Conservation (phyloP, 1,284 basidiomycete species). For the Leccinum solheimii region DNA sequence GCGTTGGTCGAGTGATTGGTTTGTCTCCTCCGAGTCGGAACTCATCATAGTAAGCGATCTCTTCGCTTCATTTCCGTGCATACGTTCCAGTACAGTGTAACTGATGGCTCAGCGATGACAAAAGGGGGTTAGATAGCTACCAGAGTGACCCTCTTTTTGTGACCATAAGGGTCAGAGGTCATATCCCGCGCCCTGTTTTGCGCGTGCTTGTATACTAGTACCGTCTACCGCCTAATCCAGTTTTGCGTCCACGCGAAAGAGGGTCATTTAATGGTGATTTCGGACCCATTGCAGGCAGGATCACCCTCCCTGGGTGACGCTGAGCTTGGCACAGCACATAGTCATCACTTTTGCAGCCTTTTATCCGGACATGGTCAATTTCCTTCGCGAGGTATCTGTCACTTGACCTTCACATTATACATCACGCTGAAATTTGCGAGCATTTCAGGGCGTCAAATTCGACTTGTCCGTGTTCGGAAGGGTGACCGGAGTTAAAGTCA, state of each 20-base stretch:
- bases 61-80: neutral
- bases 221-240: neutral
- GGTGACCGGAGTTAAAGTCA: neutral
- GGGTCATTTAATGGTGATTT: neutral
- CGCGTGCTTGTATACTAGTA: conserved; percentile 6
- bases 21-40: neutral
- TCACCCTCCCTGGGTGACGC: neutral
- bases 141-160: neutral
- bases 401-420: neutral
- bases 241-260: neutral
- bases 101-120: conserved; percentile 14
- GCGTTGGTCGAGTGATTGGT: conserved; percentile 41
- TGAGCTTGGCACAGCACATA: neutral
- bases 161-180: neutral
- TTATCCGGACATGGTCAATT: neutral
- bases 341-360: neutral
- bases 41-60: conserved; percentile 18
- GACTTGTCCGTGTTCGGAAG: neutral
- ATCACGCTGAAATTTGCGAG: neutral
- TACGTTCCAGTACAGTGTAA: neutral
- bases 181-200: conserved; percentile 1
- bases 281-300: neutral
- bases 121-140: conserved; percentile 5
- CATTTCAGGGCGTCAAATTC: neutral
- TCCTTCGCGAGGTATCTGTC: neutral